Percentiles rank a stretch among this genome's conserved stretches.
phyloP scores from a whole-genome alignment of 192 early-diverging fungal species.

The Coemansia sp. region DNA sequence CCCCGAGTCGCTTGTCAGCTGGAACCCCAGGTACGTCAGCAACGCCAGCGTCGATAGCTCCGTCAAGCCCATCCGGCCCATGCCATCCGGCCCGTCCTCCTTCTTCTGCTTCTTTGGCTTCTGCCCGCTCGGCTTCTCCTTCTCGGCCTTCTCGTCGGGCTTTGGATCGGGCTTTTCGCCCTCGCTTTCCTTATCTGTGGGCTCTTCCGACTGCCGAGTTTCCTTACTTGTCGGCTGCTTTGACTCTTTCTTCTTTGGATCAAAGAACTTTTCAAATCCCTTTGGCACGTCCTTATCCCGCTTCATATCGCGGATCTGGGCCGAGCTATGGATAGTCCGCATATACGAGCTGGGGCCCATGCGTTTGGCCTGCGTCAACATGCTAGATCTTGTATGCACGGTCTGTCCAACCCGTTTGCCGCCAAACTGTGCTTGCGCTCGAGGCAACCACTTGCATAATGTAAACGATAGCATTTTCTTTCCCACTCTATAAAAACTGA shows the following conservation, averaged over 20 bases:
- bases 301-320: slow-evolving; percentile 12
- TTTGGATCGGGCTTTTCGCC: not conserved
- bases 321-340: slow-evolving; percentile 40
- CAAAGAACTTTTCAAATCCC: slow-evolving; percentile 71
- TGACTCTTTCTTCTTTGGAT: slow-evolving; percentile 39
- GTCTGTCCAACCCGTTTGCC: not conserved
- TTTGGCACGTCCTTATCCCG: slow-evolving; percentile 54
- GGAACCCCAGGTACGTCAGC: slow-evolving; percentile 19
- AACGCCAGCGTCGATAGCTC: slow-evolving; percentile 4
- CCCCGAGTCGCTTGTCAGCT: slow-evolving; percentile 4
- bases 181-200: slow-evolving; percentile 14
- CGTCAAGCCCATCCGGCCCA: no score
- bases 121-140: slow-evolving; percentile 8
- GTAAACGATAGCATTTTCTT: not conserved
- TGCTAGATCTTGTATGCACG: no score
- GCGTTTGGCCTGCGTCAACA: no score
- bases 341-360: not conserved
- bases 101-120: slow-evolving; percentile 1
- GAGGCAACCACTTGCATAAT: slow-evolving; percentile 2
- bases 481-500: not conserved
- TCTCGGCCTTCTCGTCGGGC: slow-evolving; percentile 5
- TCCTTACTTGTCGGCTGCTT: slow-evolving; percentile 16
- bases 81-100: no score
- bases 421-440: slow-evolving; percentile 1
- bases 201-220: not conserved